These are phyloP conservation scores for Biscogniauxia mediterranea DNA, from an alignment of 2,329 filamentous ascomycete species.

Conservation along the genomic window DNA sequence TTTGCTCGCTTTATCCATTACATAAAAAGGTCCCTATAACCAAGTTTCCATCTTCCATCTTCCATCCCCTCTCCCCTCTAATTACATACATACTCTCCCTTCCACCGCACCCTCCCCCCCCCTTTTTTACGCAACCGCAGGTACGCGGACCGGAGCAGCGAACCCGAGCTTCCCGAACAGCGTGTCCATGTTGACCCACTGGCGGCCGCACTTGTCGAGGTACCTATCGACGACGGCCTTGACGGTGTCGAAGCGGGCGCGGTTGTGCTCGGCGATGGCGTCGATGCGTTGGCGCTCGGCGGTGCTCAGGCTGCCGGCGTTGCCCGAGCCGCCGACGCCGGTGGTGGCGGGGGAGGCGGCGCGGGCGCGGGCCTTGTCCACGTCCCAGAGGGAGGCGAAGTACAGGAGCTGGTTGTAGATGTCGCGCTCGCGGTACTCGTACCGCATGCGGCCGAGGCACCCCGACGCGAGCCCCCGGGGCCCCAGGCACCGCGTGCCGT, in stretches of 20 bases:
- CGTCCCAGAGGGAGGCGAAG: conserved; percentile 80
- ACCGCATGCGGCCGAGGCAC: conserved; percentile 84
- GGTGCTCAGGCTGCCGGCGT: conserved; percentile 37
- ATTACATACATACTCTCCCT: neutral
- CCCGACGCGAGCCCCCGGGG: conserved; percentile 80
- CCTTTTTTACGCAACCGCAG: neutral
- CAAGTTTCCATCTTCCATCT: neutral
- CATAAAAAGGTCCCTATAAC: too few relatives aligned
- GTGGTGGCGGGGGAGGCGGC: conserved; percentile 47
- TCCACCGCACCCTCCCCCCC: too few relatives aligned
- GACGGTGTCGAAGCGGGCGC: conserved; percentile 71
- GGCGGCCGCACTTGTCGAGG: conserved; percentile 82
- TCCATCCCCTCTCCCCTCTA: neutral
- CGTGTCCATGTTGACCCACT: conserved; percentile 92
- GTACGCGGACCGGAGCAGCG: conserved; percentile 18
- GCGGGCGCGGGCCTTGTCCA: conserved; percentile 69
- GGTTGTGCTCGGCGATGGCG: conserved; percentile 78
- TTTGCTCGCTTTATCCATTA: too few relatives aligned
- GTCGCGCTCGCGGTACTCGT: conserved; percentile 83
- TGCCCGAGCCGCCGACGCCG: conserved; percentile 26
- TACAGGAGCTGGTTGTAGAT: conserved; percentile 96
- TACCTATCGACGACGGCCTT: conserved; percentile 78
- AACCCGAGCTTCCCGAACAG: conserved; percentile 72
- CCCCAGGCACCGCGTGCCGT: conserved; percentile 85
- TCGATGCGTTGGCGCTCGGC: conserved; percentile 64